Evolutionary conservation across 75 land plant species (phyloP).

Genomic region (Azolla pinnata): DNA sequence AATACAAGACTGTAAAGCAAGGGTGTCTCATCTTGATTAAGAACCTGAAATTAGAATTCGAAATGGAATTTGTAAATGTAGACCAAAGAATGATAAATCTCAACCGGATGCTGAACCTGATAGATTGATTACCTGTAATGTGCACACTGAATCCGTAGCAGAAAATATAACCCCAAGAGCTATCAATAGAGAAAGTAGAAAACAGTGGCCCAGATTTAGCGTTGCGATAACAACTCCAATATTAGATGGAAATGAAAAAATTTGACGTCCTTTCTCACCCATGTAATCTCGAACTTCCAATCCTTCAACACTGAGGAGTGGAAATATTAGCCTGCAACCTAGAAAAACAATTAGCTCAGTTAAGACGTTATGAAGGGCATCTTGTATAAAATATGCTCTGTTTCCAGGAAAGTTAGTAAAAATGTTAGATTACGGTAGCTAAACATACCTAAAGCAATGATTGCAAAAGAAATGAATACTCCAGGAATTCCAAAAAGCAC

Average conservation of each 20-base stretch:
- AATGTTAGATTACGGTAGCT: too few relatives aligned
- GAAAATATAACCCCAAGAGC: constrained; percentile 67
- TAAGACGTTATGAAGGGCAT: too few relatives aligned
- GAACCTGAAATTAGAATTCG: constrained; percentile 17
- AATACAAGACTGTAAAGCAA: constrained; percentile 33
- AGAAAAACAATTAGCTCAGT: too few relatives aligned
- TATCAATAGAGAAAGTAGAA: constrained; percentile 6
- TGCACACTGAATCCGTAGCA: constrained; percentile 72
- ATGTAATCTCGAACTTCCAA: constrained; percentile 61
- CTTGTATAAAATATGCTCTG: too few relatives aligned
- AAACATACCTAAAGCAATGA: constrained; percentile 30
- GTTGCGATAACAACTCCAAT: too few relatives aligned
- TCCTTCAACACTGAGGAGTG: constrained; percentile 9
- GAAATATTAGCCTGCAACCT: constrained; percentile 16
- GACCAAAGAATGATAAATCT: constrained; percentile 5
- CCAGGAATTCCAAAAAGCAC: constrained; percentile 35
- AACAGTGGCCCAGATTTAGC: too few relatives aligned
- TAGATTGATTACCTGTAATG: constrained; percentile 32
- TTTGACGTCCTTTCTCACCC: too few relatives aligned
- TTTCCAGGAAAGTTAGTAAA: too few relatives aligned
- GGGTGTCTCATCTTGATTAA: constrained; percentile 36
- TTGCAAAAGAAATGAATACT: constrained; percentile 27
- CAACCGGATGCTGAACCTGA: neutral
- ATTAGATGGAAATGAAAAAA: too few relatives aligned
- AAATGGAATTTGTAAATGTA: neutral